Evolutionary conservation across 208 protist species (phyloP), one percentile per base, ranked within the genome.

Genomic region (Jaenimonas drosophilae): DNA sequence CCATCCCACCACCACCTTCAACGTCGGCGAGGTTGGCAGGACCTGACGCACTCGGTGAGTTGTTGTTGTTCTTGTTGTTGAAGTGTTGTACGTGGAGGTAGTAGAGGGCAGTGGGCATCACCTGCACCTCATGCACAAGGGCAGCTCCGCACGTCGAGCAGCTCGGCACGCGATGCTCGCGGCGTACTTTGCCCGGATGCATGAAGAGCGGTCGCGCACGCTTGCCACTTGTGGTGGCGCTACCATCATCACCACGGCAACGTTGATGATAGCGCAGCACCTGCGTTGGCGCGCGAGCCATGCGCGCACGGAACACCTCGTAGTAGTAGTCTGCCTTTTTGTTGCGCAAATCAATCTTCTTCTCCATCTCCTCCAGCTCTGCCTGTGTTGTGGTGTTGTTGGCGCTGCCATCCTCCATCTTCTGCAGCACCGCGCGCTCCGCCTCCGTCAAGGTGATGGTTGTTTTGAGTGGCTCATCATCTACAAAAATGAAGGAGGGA

Each of bases 41-140:
- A 6, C 25, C 26, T 21, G 37, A n/a, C 37, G 32, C 21, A 11
- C 12, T 55, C 34, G 17, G 12, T 16, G 4, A 9, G 26, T 32
- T 23, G 24, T 17, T 26, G 36, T 36, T 19, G 31, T 29, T 37
- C 6, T 27, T 34, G 43, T 25, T 19, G 16, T 26, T 48, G 38
- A 20, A 16, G 11, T 54, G 19, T 7, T 53, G 3, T 2, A 7
- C 29, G 45, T 2, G 71, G 17, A 91, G 39, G 59, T 77, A 91
- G 57, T 87, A 88, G 9, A 88, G 49, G 17, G 56, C 55, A 1
- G 83, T 86, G 7, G 83, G 83, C 66, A 91, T 78, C 39, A 91
- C 57, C 59, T 91, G 83, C 52, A 91, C 36, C 60, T 91, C 83
- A 29, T 74, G 61, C n/a, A 64, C 62, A 29, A 71, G 72, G 21